A percentile compares a stretch with the other conserved stretches of the same genome.
phyloP scores from a whole-genome alignment of 495 filamentous ascomycete species.

The Neurospora hispaniola region DNA sequence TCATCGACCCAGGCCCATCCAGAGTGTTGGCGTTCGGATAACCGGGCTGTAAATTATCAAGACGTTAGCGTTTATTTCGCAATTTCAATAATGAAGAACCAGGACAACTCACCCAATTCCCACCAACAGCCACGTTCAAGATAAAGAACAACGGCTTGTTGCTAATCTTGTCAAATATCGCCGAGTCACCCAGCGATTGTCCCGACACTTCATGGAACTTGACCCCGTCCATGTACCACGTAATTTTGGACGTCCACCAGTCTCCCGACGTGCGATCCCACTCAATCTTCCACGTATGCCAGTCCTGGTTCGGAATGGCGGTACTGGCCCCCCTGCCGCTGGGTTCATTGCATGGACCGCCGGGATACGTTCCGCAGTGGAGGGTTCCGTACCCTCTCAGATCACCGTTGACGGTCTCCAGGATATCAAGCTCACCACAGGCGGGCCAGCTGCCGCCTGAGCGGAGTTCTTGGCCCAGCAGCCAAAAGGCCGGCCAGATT shows the following conservation, averaged over 20 bases:
- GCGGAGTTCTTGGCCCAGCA: constrained; percentile 34
- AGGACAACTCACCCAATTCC: constrained; percentile 31
- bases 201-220: constrained; percentile 33
- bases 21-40: constrained; percentile 27
- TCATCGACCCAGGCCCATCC: constrained; percentile 32
- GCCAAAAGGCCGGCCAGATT: constrained; percentile 46
- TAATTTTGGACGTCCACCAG: constrained; percentile 35
- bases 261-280: constrained; percentile 29
- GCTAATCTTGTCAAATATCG: constrained; percentile 30
- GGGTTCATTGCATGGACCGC: constrained; percentile 38
- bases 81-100: background rate
- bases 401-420: constrained; percentile 38
- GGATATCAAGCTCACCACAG: constrained; percentile 41
- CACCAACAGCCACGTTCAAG: constrained; percentile 43
- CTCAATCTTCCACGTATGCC: constrained; percentile 36
- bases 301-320: constrained; percentile 29
- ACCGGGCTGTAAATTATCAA: constrained; percentile 22
- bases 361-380: constrained; percentile 33
- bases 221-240: constrained; percentile 36
- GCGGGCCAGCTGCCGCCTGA: constrained; percentile 32
- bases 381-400: constrained; percentile 35
- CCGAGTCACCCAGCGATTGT: constrained; percentile 20
- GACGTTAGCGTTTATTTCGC: background rate
- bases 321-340: constrained; percentile 26
- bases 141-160: constrained; percentile 32